Base-by-base conservation (phyloP, 495 filamentous ascomycete species). In the Neurospora cerealis region DNA sequence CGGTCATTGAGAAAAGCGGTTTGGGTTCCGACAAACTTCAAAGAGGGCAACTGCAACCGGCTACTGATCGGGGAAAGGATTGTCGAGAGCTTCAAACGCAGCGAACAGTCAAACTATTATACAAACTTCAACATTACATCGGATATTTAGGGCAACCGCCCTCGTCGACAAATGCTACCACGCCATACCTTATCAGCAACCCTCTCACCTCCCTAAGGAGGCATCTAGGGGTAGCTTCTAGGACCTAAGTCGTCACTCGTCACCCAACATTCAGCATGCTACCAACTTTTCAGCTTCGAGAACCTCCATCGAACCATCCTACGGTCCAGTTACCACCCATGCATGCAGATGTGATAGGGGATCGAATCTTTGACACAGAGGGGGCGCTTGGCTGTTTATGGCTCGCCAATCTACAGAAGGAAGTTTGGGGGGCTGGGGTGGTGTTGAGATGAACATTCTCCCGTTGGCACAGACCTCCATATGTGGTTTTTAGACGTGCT, bases 61-160 rank as follows among this genome's bases (percentile, higher is more conserved):
- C 48, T 15, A 46, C 36, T 28, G 41, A 75, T 54, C 38, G 28
- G 39, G 73, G 72, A 70, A 74, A 66, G 74, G 74, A 75, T 72
- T 78, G 70, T 77, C 73, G 74, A 74, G 69, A 41, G 70, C 71
- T 72, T 36, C 71, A 74, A 70, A n/a, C n/a, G 41, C 69, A 71
- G 72, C 70, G 72, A 73, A 34, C 54, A 44, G 21, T 39, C 62
- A 72, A 36, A 69, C 39, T 78, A 75, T 77, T 73, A 75, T 73
- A 74, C 66, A 36, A 39, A 1, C 11, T 21, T 73, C 70, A 66
- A 32, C 54, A 19, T 19, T 9, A 36, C 15, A 36, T 19, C 9
- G 54, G 13, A 0, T 34, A 5, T 28, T 0, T 10, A 66, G 24
- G 54, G 10, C 28, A 5, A 66, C 13, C 28, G 6, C 28, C 54